These are phyloP conservation scores for Nitzschia sp. DNA, from an alignment of 108 stramenopile genomes.

Conservation along the genomic window DNA sequence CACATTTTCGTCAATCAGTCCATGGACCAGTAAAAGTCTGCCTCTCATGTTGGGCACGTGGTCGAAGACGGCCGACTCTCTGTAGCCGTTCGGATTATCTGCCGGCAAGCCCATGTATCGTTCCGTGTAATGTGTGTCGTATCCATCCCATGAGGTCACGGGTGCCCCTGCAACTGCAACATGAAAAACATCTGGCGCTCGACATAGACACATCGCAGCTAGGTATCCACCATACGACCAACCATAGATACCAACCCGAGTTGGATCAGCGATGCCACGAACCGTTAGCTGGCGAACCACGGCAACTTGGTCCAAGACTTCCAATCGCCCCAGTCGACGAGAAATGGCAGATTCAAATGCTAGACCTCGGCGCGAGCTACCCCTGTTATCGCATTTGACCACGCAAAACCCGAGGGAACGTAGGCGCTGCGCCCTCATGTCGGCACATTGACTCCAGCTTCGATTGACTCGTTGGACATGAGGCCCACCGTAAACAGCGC, in stretches of 20 bases:
- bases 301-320: conserved; percentile 91
- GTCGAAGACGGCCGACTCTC: conserved; percentile 65
- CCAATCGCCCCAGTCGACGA: conserved; percentile 74
- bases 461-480: conserved; percentile 88
- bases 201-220: conserved; percentile 85
- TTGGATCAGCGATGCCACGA: conserved; percentile 74
- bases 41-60: conserved; percentile 82
- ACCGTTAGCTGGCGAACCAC: conserved; percentile 64
- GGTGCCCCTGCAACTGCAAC: conserved; percentile 92
- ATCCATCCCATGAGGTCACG: conserved; percentile 94
- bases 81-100: conserved; percentile 78
- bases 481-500: conserved; percentile 95
- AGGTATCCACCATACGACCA: conserved; percentile 98
- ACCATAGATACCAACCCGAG: conserved; percentile 89
- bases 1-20: conserved; percentile 96
- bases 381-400: conserved; percentile 95
- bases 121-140: conserved; percentile 97
- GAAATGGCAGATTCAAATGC: conserved; percentile 86
- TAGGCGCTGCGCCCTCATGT: conserved; percentile 87
- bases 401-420: conserved; percentile 86
- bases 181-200: conserved; percentile 84
- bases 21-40: conserved; percentile 89
- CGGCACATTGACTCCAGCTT: conserved; percentile 77
- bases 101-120: conserved; percentile 90
- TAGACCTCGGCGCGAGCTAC: conserved; percentile 84